Percentiles rank a stretch among this genome's conserved stretches.
phyloP scores from a whole-genome alignment of 352 stramenopile species.

The Phytophthora podocarpi region DNA sequence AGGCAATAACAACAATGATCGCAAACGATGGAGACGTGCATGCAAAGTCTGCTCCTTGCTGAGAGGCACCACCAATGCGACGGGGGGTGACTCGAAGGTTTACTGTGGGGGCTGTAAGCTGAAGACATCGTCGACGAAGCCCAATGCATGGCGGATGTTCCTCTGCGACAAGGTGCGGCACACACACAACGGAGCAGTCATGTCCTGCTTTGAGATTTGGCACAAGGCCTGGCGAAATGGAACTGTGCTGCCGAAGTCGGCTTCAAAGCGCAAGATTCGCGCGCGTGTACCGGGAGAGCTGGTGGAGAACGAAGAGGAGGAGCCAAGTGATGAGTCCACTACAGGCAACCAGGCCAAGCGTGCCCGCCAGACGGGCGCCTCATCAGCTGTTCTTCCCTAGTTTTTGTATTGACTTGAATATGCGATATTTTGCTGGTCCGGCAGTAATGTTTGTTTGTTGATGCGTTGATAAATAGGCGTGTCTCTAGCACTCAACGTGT shows the following conservation, averaged over 20 bases:
- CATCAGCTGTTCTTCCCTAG: too few relatives aligned
- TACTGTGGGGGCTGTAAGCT: slow-evolving; percentile 17
- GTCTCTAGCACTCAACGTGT: too few relatives aligned
- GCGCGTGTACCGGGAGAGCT: neutral
- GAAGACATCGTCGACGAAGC: slow-evolving; percentile 6
- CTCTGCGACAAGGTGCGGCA: slow-evolving; percentile 8
- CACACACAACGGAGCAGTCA: neutral
- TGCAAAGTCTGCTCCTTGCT: slow-evolving; percentile 19
- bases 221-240: slow-evolving; percentile 14
- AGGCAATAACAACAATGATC: neutral
- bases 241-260: neutral
- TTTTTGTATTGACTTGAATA: too few relatives aligned
- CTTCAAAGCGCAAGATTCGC: slow-evolving; percentile 4
- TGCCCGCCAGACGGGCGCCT: too few relatives aligned
- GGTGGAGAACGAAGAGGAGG: neutral
- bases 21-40: slow-evolving; percentile 4
- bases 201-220: slow-evolving; percentile 17
- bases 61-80: slow-evolving; percentile 3
- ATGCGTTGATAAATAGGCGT: too few relatives aligned
- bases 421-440: too few relatives aligned
- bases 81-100: slow-evolving; percentile 1
- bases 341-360: neutral
- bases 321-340: too few relatives aligned
- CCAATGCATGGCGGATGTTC: slow-evolving; percentile 2
- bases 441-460: too few relatives aligned